These are phyloP conservation scores for Oryza glumipatula DNA, from an alignment of 176 grass and related monocot species.

Conservation along the genomic window DNA sequence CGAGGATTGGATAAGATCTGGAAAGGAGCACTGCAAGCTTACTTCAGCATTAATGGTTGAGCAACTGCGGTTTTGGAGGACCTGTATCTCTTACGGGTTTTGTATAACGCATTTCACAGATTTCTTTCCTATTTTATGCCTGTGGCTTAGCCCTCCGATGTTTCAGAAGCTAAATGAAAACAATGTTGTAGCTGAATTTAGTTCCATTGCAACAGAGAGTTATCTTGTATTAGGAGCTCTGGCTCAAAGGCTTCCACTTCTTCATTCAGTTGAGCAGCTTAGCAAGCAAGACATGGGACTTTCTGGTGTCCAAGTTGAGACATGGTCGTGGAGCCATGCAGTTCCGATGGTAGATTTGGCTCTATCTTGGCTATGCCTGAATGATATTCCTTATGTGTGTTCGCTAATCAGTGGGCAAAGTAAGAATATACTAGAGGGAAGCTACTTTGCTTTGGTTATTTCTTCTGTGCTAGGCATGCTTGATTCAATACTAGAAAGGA, in stretches of 20 bases:
- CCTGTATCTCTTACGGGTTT: conserved; percentile 83
- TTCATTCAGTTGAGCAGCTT: conserved; percentile 68
- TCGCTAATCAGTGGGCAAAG: conserved; percentile 42
- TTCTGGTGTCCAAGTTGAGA: conserved; percentile 44
- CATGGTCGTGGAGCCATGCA: conserved; percentile 82
- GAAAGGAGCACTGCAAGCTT: conserved; percentile 71
- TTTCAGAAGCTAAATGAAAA: conserved; percentile 68
- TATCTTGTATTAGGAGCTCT: conserved; percentile 82
- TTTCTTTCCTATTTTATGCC: conserved; percentile 80
- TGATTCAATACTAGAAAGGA: conserved; percentile 71
- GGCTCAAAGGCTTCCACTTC: conserved; percentile 70
- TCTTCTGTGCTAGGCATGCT: conserved; percentile 83
- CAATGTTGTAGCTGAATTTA: conserved; percentile 69
- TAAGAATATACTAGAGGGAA: conserved; percentile 36
- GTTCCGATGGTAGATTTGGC: conserved; percentile 83
- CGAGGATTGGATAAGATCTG: conserved; percentile 70
- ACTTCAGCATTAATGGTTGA: conserved; percentile 77
- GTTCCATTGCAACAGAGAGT: conserved; percentile 77
- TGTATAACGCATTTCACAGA: conserved; percentile 74
- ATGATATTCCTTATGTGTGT: conserved; percentile 54
- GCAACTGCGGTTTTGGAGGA: conserved; percentile 87
- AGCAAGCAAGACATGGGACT: conserved; percentile 39
- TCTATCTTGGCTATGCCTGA: conserved; percentile 65
- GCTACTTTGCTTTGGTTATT: conserved; percentile 73
- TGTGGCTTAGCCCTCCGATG: conserved; percentile 67